These are phyloP conservation scores for Cichorium intybus DNA, from an alignment of 140 eudicot genomes.

Conservation along the genomic window DNA sequence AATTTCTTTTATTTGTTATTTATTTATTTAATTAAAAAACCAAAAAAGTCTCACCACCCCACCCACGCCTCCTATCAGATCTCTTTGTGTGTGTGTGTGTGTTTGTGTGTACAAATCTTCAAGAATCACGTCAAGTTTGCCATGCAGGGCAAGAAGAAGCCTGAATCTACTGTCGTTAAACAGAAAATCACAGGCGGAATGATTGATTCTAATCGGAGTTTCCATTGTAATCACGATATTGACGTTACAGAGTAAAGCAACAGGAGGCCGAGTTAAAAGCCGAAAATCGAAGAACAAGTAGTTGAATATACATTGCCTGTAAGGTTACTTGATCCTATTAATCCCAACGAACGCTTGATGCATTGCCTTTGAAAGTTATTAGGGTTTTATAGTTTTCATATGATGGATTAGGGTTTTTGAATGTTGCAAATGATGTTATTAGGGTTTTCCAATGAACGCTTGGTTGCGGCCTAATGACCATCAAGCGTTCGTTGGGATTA, in stretches of 20 bases:
- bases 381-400: too few species aligned
- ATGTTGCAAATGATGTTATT: too few species aligned
- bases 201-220: slow-evolving; percentile 8
- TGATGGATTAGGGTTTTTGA: too few species aligned
- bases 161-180: background rate
- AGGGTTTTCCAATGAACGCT: too few species aligned
- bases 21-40: too few species aligned
- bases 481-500: slow-evolving; percentile 20
- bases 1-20: too few species aligned
- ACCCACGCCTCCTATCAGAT: too few species aligned
- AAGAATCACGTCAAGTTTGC: background rate
- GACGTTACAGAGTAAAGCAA: background rate
- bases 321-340: slow-evolving; percentile 49
- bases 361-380: too few species aligned
- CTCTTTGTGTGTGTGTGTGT: too few species aligned
- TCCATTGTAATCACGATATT: background rate
- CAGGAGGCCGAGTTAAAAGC: slow-evolving; percentile 27
- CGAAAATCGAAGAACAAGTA: slow-evolving; percentile 16
- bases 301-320: slow-evolving; percentile 32
- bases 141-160: background rate
- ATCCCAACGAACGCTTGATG: slow-evolving; percentile 22
- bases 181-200: slow-evolving; percentile 4
- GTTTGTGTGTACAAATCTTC: too few species aligned
- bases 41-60: too few species aligned
- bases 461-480: background rate